These are phyloP conservation scores for Botrytis byssoidea DNA, from an alignment of 2,329 filamentous ascomycete genomes.

Conservation along the genomic window DNA sequence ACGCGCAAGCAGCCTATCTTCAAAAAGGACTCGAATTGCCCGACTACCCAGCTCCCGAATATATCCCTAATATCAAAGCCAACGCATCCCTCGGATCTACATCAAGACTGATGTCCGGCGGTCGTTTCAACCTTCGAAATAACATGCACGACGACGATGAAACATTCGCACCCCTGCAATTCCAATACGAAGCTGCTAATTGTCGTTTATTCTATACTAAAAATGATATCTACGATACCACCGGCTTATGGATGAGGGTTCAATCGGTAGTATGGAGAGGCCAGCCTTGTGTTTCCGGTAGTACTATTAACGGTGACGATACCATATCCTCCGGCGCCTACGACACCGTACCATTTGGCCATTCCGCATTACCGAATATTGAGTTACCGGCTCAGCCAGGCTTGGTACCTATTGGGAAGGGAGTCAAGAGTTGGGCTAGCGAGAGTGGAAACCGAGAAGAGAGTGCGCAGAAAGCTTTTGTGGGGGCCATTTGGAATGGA, in stretches of 20 bases:
- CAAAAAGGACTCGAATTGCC: constrained; percentile 19
- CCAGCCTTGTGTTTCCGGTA: constrained; percentile 39
- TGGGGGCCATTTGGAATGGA: constrained; percentile 16
- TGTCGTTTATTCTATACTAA: constrained; percentile 60
- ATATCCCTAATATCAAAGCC: constrained; percentile 39
- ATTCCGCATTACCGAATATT: constrained; percentile 7
- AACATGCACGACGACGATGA: constrained; percentile 36
- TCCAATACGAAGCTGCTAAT: constrained; percentile 58
- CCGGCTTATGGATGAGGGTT: constrained; percentile 50
- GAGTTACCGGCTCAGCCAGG: not conserved
- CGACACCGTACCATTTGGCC: constrained; percentile 13
- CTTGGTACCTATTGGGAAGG: constrained; percentile 3
- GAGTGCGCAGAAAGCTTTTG: constrained; percentile 17
- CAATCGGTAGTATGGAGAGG: constrained; percentile 43
- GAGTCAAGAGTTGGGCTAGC: constrained; percentile 11
- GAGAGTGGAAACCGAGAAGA: constrained; percentile 14
- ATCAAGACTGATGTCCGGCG: not conserved
- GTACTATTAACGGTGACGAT: not conserved
- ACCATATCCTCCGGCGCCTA: constrained; percentile 8
- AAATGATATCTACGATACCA: constrained; percentile 41
- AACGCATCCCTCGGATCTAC: not conserved
- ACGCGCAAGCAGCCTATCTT: constrained; percentile 6
- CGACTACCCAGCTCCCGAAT: constrained; percentile 35
- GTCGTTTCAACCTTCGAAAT: constrained; percentile 33
- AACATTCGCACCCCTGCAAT: constrained; percentile 51